A percentile compares a stretch with the other conserved stretches of the same genome.
phyloP scores from a whole-genome alignment of 164 flowering plant species.

The Amborella trichopoda region DNA sequence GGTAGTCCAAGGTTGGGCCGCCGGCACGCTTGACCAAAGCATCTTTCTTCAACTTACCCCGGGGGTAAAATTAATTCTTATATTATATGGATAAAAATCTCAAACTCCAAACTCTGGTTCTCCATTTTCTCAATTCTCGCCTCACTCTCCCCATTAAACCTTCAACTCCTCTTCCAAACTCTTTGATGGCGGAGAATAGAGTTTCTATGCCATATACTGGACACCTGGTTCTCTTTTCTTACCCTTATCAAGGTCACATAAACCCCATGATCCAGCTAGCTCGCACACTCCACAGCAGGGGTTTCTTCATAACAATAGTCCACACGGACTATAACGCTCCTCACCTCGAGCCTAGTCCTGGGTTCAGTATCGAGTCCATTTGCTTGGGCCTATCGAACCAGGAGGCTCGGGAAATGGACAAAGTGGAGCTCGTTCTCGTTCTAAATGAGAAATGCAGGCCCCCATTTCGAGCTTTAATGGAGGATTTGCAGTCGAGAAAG shows the following conservation, averaged over 20 bases:
- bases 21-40: too few species aligned
- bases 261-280: slow-evolving; percentile 49
- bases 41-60: too few species aligned
- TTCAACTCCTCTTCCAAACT: too few species aligned
- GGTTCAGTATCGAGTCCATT: slow-evolving; percentile 17
- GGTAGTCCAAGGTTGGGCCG: too few species aligned
- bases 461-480: slow-evolving; percentile 9
- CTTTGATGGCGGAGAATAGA: too few species aligned
- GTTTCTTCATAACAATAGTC: slow-evolving; percentile 35
- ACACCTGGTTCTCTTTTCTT: slow-evolving; percentile 30
- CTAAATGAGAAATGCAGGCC: slow-evolving; percentile 18
- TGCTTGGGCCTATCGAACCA: slow-evolving; percentile 8
- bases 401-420: not conserved
- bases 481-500: not conserved
- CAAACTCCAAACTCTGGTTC: too few species aligned
- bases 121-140: too few species aligned
- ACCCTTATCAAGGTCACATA: slow-evolving; percentile 41
- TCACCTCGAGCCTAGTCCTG: slow-evolving; percentile 15
- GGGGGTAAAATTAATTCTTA: too few species aligned
- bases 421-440: slow-evolving; percentile 2
- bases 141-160: too few species aligned
- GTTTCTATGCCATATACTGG: too few species aligned
- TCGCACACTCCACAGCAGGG: slow-evolving; percentile 24
- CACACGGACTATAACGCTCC: slow-evolving; percentile 38
- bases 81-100: too few species aligned